A percentile compares a stretch with the other conserved stretches of the same genome.
Conservation (phyloP, 768 basidiomycete species). For the Pulveroboletus sp. region DNA sequence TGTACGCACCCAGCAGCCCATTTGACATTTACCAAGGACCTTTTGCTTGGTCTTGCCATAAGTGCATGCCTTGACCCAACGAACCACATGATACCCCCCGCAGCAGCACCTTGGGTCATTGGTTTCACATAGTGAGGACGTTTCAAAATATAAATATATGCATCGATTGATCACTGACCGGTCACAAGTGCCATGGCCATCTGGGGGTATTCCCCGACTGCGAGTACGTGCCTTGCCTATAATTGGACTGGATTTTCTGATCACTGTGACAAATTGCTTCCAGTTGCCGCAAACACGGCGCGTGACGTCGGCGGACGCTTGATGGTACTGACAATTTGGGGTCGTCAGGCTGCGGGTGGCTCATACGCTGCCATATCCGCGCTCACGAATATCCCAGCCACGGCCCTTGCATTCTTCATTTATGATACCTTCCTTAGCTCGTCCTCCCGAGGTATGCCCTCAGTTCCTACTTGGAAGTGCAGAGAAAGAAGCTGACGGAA, state of each 20-base stretch:
- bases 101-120: slow-evolving; percentile 49
- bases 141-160: neutral
- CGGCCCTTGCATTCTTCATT: slow-evolving; percentile 47
- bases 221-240: slow-evolving; percentile 32
- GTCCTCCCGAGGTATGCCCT: slow-evolving; percentile 51
- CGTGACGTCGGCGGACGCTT: slow-evolving; percentile 67
- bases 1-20: neutral
- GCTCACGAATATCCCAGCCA: slow-evolving; percentile 66
- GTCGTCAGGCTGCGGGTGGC: slow-evolving; percentile 48
- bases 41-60: slow-evolving; percentile 22
- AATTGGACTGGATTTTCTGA: neutral
- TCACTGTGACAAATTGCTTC: neutral
- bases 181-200: slow-evolving; percentile 48
- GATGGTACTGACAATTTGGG: slow-evolving; percentile 63
- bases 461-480: neutral
- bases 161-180: neutral
- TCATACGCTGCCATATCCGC: slow-evolving; percentile 61
- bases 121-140: slow-evolving; percentile 54
- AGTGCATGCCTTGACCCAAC: slow-evolving; percentile 47
- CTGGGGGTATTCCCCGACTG: slow-evolving; percentile 57
- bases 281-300: slow-evolving; percentile 63
- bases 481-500: slow-evolving; percentile 9
- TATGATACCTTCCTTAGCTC: slow-evolving; percentile 61
- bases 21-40: slow-evolving; percentile 11
- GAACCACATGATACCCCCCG: slow-evolving; percentile 55